These are phyloP conservation scores for Tricladium varicosporioides DNA, from an alignment of 2,329 filamentous ascomycete species.

Conservation along the genomic window DNA sequence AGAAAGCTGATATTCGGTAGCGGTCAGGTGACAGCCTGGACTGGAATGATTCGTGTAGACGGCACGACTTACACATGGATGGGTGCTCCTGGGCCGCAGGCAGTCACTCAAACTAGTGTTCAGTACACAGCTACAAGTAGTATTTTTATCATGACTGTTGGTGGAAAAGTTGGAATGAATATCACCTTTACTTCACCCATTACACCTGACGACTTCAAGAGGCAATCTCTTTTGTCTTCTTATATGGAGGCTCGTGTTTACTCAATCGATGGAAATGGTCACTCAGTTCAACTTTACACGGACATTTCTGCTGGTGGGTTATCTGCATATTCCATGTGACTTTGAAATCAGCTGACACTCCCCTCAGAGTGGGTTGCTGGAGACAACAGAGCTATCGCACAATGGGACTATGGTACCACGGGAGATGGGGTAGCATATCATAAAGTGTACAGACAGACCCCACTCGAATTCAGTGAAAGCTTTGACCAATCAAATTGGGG, in stretches of 20 bases:
- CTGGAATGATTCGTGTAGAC: conserved; percentile 69
- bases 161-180: conserved; percentile 58
- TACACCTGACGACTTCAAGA: conserved; percentile 60
- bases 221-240: conserved; percentile 69
- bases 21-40: conserved; percentile 60
- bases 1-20: conserved; percentile 33
- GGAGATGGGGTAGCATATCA: conserved; percentile 58
- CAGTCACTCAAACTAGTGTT: conserved; percentile 60
- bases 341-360: conserved; percentile 1
- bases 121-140: conserved; percentile 72
- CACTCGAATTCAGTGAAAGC: conserved; percentile 66
- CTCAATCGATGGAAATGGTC: conserved; percentile 59
- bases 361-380: conserved; percentile 68
- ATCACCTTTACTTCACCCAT: conserved; percentile 71
- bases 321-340: not conserved
- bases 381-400: conserved; percentile 50
- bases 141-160: conserved; percentile 66
- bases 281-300: conserved; percentile 68
- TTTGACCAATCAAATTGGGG: conserved; percentile 79
- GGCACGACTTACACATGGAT: conserved; percentile 64
- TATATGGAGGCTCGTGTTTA: conserved; percentile 64
- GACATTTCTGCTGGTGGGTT: conserved; percentile 67
- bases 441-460: conserved; percentile 56
- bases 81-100: conserved; percentile 50
- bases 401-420: conserved; percentile 59